A percentile compares a stretch with the other conserved stretches of the same genome.
Conservation (phyloP, 1,284 basidiomycete genomes). For the Erythrobasidium hasegawianum region DNA sequence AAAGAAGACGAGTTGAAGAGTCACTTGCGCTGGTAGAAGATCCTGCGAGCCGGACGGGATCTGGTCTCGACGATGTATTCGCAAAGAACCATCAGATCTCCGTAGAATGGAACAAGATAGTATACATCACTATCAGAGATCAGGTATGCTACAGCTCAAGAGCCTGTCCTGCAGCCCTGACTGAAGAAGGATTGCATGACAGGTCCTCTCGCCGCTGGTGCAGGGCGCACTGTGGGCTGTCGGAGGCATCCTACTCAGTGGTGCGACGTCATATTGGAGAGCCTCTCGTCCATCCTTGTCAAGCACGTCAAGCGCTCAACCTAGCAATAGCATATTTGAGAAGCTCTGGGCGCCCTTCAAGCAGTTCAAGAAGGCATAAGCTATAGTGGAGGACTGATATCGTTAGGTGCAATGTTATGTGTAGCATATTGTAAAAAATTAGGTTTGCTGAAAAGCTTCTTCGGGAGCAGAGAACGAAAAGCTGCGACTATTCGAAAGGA, state of each 20-base stretch:
- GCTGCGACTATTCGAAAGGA: no score
- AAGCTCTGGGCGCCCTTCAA: no score
- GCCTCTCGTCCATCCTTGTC: background rate
- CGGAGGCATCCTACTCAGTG: constrained; percentile 21
- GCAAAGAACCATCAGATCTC: background rate
- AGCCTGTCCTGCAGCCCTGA: no score
- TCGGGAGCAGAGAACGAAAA: no score
- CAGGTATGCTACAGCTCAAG: no score
- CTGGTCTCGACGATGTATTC: constrained; percentile 14
- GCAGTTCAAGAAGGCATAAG: no score
- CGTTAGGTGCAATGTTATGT: background rate
- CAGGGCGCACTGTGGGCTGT: constrained; percentile 31
- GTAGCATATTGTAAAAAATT: no score
- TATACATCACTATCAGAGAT: constrained; percentile 28
- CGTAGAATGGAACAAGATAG: constrained; percentile 28
- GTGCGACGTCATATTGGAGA: constrained; percentile 8
- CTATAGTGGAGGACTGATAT: no score
- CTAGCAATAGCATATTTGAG: background rate
- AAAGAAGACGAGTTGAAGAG: constrained; percentile 26
- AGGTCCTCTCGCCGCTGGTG: constrained; percentile 30
- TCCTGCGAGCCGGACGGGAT: constrained; percentile 19
- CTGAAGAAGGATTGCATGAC: background rate
- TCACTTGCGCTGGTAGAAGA: constrained; percentile 23
- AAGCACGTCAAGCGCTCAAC: background rate
- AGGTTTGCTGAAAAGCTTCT: no score